A percentile compares a stretch with the other conserved stretches of the same genome.
Conservation (phyloP, 768 basidiomycete genomes). For the Lactifluus echinatus region DNA sequence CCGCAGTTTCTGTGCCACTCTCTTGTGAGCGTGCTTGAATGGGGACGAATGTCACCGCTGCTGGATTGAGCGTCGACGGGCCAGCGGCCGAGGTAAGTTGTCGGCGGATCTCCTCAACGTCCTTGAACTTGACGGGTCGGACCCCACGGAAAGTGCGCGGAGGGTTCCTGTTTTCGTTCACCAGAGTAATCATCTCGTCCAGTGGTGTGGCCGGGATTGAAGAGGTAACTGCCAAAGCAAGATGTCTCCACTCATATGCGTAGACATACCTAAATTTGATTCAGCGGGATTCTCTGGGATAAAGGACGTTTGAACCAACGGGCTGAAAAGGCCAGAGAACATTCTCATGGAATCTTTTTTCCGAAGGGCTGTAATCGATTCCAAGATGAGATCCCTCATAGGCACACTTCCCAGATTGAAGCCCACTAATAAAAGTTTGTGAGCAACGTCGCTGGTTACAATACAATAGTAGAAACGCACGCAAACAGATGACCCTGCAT, state of each 20-base stretch:
- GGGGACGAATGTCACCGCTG: conserved; percentile 9
- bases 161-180: not conserved
- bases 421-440: not conserved
- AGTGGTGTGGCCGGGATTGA: conserved; percentile 8
- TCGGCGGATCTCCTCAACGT: not conserved
- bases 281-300: not conserved
- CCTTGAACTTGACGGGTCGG: conserved; percentile 4
- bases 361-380: conserved; percentile 3
- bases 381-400: not conserved
- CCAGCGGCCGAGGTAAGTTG: conserved; percentile 7
- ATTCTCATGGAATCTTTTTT: not conserved
- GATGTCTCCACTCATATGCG: not conserved
- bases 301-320: not conserved
- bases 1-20: not conserved
- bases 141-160: not conserved
- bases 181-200: conserved; percentile 13
- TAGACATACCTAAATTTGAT: conserved; percentile 6
- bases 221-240: not conserved
- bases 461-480: not conserved
- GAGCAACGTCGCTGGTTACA: not conserved
- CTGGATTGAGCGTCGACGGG: conserved; percentile 7
- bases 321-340: not conserved
- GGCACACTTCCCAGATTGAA: not conserved
- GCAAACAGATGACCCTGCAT: conserved; percentile 6
- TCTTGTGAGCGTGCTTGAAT: not conserved